Evolutionary conservation across 2,329 filamentous ascomycete species (phyloP).

Genomic region (Madurella mycetomatis): DNA sequence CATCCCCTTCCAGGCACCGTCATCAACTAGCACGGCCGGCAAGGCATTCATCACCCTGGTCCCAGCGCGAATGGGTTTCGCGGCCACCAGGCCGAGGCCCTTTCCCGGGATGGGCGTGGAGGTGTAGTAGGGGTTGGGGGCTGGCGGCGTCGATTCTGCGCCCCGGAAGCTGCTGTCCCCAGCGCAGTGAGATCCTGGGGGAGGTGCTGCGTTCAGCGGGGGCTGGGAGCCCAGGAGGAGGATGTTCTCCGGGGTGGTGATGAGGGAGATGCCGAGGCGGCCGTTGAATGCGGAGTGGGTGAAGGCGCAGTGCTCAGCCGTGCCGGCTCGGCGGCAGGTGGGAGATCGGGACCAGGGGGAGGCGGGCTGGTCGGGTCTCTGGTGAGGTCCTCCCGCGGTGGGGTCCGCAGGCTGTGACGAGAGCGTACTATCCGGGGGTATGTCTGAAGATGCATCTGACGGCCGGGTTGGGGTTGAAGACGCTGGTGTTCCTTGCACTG

Average conservation of each 20-base stretch:
- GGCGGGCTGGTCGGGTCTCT: no score
- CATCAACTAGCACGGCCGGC: background rate
- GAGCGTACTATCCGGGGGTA: no score
- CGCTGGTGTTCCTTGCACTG: no score
- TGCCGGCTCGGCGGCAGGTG: constrained; percentile 9
- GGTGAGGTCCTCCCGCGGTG: no score
- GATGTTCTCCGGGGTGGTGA: constrained; percentile 22
- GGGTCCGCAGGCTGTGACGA: no score
- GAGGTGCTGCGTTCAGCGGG: background rate
- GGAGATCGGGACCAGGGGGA: background rate
- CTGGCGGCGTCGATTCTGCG: no score
- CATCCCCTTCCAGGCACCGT: constrained; percentile 17
- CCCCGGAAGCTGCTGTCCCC: no score
- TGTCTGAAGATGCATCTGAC: no score
- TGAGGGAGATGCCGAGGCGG: constrained; percentile 27
- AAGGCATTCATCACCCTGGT: constrained; percentile 28
- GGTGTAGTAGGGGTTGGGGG: background rate
- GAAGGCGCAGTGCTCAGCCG: constrained; percentile 26
- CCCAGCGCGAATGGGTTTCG: constrained; percentile 25
- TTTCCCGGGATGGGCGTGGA: constrained; percentile 27
- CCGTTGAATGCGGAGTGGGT: constrained; percentile 24
- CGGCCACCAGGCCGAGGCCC: constrained; percentile 31
- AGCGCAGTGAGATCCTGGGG: no score
- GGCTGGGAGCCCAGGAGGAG: background rate
- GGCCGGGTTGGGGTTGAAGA: no score